Conservation (phyloP, 768 basidiomycete genomes). For the Auriscalpium microsporum region DNA sequence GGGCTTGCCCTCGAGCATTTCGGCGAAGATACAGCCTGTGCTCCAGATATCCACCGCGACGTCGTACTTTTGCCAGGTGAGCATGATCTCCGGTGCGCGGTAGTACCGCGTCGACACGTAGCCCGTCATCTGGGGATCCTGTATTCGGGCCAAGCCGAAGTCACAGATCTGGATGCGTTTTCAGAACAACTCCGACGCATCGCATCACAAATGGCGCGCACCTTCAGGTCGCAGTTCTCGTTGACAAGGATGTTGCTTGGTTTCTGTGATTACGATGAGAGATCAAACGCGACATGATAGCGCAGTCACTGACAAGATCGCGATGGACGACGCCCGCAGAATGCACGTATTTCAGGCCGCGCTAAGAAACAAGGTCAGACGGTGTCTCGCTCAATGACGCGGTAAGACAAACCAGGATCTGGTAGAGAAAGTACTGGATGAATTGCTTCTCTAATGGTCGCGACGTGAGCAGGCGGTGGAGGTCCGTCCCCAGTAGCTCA, state of each 20-base stretch:
- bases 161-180: constrained; percentile 74
- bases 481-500: constrained; percentile 94
- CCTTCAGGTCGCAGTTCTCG: constrained; percentile 99
- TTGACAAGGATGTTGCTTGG: constrained; percentile 99
- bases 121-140: constrained; percentile 99
- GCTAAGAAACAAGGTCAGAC: constrained; percentile 36
- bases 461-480: constrained; percentile 93
- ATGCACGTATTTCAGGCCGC: constrained; percentile 98
- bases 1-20: constrained; percentile 98
- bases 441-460: constrained; percentile 98
- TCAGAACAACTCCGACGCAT: constrained; percentile 7
- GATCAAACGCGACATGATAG: too few relatives aligned
- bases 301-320: constrained; percentile 61
- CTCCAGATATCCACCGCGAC: constrained; percentile 99
- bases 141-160: constrained; percentile 96
- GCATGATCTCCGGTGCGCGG: constrained; percentile 98
- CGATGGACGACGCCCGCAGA: constrained; percentile 98
- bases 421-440: constrained; percentile 99
- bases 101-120: constrained; percentile 99
- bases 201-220: constrained; percentile 26
- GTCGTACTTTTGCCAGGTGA: constrained; percentile 99
- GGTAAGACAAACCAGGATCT: constrained; percentile 68
- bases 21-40: constrained; percentile 98
- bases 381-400: not conserved
- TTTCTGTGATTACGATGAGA: too few relatives aligned